phyloP scores from a whole-genome alignment of 345 rosid genomes.

The Dovyalis caffra region DNA sequence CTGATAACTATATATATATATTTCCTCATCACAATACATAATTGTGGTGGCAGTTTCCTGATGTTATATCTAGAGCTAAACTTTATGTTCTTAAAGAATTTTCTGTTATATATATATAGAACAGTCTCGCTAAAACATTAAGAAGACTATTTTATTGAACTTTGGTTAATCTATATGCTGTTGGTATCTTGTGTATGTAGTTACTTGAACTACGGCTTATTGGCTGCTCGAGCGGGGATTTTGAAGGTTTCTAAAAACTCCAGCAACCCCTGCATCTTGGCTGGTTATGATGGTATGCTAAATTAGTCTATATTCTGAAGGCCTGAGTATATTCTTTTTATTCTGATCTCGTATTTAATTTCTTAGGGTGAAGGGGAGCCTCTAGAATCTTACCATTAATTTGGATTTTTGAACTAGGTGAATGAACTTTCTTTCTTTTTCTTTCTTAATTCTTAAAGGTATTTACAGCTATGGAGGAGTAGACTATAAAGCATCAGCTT shows the following conservation, averaged over 20 bases:
- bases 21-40: conserved; percentile 20
- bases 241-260: conserved; percentile 61
- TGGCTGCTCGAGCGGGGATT: conserved; percentile 95
- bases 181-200: conserved; percentile 48
- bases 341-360: neutral
- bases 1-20: neutral
- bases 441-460: conserved; percentile 50
- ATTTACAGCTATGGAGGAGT: conserved; percentile 72
- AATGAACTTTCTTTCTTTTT: neutral
- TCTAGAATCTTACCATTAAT: neutral
- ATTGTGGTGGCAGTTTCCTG: neutral
- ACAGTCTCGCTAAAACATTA: too few species aligned
- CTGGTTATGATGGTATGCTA: conserved; percentile 69
- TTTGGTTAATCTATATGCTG: too few species aligned
- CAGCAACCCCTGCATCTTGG: conserved; percentile 71
- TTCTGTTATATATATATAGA: too few species aligned
- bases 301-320: too few species aligned
- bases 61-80: too few species aligned
- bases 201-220: conserved; percentile 85
- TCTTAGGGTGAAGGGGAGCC: neutral
- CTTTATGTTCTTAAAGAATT: too few species aligned
- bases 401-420: too few species aligned
- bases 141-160: too few species aligned
- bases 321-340: too few species aligned
- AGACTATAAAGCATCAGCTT: conserved; percentile 48